Evolutionary conservation across 306 rosid species (phyloP), one percentile per base, ranked within the genome.

Genomic region (Rosa multiflora): DNA sequence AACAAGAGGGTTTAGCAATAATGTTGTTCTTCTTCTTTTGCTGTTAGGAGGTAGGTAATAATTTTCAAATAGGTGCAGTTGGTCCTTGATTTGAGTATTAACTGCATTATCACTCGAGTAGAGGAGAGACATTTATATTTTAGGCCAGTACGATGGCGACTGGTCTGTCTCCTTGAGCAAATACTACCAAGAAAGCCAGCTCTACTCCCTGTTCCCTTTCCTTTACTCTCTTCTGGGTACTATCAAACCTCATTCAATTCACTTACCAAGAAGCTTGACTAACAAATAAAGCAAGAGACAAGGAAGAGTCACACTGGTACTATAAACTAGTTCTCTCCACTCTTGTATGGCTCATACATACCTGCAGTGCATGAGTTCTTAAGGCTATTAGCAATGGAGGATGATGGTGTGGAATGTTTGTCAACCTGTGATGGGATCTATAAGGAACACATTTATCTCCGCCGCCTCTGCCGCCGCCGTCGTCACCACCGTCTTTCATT

Each of bases 161-260:
- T 72, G 35, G 32, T 80, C 76, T 58, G 76, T 67, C 79, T 67
- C 74, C 70, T 20, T 80, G 42, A 67, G 51, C 79, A 67, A 67
- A 67, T 67, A 52, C 68, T 67, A 72, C 61, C 69, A 74, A 66
- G 62, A 74, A 67, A 80, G 55, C 70, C 83, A 67, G 37, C 67
- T 80, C 78, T 63, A n/a, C 69, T 63, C 43, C 42, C 68, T 63
- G 42, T 71, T 18, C 77, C 18, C 1, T 26, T 62, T 6, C 76
- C 59, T 18, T 17, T 35, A 18, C 72, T 67, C 37, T 76, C 75
- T 68, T 35, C 79, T 69, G 81, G 62, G 56, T 53, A 40, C 75
- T 26, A 10, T 2, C 64, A 46, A 17, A 26, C 18, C 39, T 64
- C 44, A 64, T 64, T 64, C 69, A 64, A 64, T 68, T 68, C 63